Conservation (phyloP, 495 filamentous ascomycete genomes). For the Penicillium fimorum region DNA sequence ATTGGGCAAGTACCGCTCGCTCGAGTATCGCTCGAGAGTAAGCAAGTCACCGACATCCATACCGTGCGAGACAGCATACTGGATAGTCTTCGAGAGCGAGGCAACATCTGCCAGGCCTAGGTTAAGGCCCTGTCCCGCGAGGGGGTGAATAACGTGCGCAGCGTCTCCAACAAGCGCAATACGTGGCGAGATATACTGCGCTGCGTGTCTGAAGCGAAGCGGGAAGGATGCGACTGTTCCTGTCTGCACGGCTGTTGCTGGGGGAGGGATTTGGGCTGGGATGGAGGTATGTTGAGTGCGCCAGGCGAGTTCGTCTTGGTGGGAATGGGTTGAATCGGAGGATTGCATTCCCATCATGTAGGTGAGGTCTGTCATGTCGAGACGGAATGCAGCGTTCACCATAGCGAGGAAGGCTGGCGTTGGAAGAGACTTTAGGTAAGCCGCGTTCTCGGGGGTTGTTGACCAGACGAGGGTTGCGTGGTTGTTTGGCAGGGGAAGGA, state of each 20-base stretch:
- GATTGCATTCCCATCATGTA: conserved; percentile 68
- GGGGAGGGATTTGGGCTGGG: conserved; percentile 50
- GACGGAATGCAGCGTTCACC: conserved; percentile 91
- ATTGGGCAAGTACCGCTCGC: conserved; percentile 77
- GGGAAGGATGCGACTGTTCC: conserved; percentile 88
- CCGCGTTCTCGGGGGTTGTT: conserved; percentile 74
- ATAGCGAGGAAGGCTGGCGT: conserved; percentile 73
- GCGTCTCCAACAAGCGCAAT: conserved; percentile 90
- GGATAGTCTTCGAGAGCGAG: conserved; percentile 68
- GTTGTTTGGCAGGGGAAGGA: conserved; percentile 83
- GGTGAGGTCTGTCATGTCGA: conserved; percentile 71
- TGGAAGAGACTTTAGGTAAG: conserved; percentile 72
- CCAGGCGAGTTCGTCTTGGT: conserved; percentile 79
- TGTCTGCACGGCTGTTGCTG: conserved; percentile 66
- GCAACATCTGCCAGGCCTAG: conserved; percentile 87
- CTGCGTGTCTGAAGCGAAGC: conserved; percentile 83
- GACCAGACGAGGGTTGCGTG: conserved; percentile 90
- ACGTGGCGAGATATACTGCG: conserved; percentile 85
- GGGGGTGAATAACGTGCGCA: conserved; percentile 90
- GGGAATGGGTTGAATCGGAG: conserved; percentile 35
- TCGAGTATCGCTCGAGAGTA: conserved; percentile 74
- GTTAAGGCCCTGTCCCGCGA: conserved; percentile 93
- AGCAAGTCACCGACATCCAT: conserved; percentile 77
- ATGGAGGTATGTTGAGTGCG: conserved; percentile 66
- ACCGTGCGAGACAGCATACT: conserved; percentile 74